Conservation (phyloP, 768 basidiomycete species). For the Paxillus rubicundulus region DNA sequence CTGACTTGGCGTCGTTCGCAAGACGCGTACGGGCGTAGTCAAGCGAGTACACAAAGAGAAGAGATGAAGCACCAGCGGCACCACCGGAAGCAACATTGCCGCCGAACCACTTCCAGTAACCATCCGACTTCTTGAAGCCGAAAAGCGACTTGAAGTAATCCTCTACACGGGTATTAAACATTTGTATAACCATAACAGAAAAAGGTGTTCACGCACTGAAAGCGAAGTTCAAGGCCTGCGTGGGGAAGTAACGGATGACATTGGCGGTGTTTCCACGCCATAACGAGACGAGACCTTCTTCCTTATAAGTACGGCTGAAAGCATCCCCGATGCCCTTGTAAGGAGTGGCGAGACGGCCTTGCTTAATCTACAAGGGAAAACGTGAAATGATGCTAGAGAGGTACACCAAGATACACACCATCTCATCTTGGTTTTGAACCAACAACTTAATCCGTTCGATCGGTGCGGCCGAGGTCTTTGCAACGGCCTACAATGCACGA, state of each 20-base stretch:
- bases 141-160: slow-evolving; percentile 99
- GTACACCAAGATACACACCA: slow-evolving; percentile 52
- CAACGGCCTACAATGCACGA: slow-evolving; percentile 69
- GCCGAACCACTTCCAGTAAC: slow-evolving; percentile 98
- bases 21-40: slow-evolving; percentile 99
- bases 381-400: background rate
- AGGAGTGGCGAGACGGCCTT: slow-evolving; percentile 92
- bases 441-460: slow-evolving; percentile 99
- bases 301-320: slow-evolving; percentile 86
- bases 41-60: slow-evolving; percentile 99
- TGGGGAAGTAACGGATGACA: slow-evolving; percentile 99
- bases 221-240: slow-evolving; percentile 99
- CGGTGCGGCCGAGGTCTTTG: slow-evolving; percentile 98
- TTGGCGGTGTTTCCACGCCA: slow-evolving; percentile 99
- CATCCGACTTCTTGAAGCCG: slow-evolving; percentile 97
- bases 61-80: slow-evolving; percentile 97
- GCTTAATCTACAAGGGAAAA: slow-evolving; percentile 75
- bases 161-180: slow-evolving; percentile 44
- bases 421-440: slow-evolving; percentile 99
- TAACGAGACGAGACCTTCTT: slow-evolving; percentile 92
- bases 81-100: slow-evolving; percentile 99
- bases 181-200: background rate
- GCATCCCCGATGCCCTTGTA: slow-evolving; percentile 98
- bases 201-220: slow-evolving; percentile 79
- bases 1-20: slow-evolving; percentile 95